A percentile compares a stretch with the other conserved stretches of the same genome.
phyloP scores from a whole-genome alignment of 2,329 filamentous ascomycete species.

The Colletotrichum sublineola region DNA sequence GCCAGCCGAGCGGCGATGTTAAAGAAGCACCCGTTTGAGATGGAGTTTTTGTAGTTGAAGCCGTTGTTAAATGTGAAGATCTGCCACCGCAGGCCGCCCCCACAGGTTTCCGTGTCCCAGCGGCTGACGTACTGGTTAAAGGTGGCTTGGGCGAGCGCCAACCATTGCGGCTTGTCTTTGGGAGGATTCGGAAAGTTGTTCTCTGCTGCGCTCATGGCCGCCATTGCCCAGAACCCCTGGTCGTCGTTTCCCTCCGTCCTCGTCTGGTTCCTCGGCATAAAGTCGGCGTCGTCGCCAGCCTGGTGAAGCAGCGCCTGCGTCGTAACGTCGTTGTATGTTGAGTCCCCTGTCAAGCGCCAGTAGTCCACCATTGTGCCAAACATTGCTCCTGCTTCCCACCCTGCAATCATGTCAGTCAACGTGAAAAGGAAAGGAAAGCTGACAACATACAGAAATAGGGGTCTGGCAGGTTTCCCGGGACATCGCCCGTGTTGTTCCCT shows the following conservation, averaged over 20 bases:
- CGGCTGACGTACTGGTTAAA: constrained; percentile 82
- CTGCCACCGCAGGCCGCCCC: constrained; percentile 87
- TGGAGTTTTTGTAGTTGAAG: constrained; percentile 76
- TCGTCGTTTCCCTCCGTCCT: constrained; percentile 77
- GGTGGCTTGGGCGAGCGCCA: constrained; percentile 82
- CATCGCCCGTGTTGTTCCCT: constrained; percentile 71
- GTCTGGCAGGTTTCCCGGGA: constrained; percentile 68
- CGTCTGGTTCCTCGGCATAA: constrained; percentile 77
- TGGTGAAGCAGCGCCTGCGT: constrained; percentile 73
- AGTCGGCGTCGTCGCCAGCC: constrained; percentile 69
- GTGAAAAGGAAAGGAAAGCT: constrained; percentile 56
- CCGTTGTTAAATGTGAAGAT: constrained; percentile 84
- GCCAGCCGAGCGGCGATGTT: constrained; percentile 79
- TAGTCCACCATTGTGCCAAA: constrained; percentile 80
- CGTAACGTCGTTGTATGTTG: constrained; percentile 72
- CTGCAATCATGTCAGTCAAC: constrained; percentile 58
- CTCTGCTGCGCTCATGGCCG: constrained; percentile 83
- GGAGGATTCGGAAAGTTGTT: constrained; percentile 79
- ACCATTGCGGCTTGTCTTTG: constrained; percentile 75
- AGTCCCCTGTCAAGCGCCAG: constrained; percentile 77
- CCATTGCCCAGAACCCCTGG: constrained; percentile 88
- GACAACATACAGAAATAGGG: constrained; percentile 74
- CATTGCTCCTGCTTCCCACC: constrained; percentile 81
- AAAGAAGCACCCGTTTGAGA: constrained; percentile 79
- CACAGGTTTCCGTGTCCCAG: constrained; percentile 77